phyloP scores from a whole-genome alignment of 225 moss, liverwort and hornwort genomes.

The Sphagnum contortum region DNA sequence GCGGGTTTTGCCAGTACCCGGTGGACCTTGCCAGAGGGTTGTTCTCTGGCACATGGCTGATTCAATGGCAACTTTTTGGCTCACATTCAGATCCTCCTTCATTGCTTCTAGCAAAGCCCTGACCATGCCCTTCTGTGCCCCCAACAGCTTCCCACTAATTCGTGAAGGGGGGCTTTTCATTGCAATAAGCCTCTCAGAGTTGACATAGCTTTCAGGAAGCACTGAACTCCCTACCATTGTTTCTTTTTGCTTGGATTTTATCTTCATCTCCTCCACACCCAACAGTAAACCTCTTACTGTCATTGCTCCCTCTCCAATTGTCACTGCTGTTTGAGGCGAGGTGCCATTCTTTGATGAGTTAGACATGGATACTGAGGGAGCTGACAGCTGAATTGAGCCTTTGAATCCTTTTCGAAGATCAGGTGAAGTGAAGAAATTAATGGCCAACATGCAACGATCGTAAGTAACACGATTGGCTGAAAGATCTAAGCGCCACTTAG shows the following conservation, averaged over 20 bases:
- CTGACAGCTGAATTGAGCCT: slow-evolving; percentile 24
- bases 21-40: slow-evolving; percentile 97
- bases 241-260: slow-evolving; percentile 15
- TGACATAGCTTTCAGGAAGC: slow-evolving; percentile 11
- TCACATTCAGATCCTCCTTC: slow-evolving; percentile 60
- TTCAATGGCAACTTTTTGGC: slow-evolving; percentile 75
- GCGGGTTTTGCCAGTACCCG: slow-evolving; percentile 93
- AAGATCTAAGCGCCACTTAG: slow-evolving; percentile 90
- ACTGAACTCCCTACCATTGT: slow-evolving; percentile 9
- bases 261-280: slow-evolving; percentile 44
- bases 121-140: slow-evolving; percentile 50
- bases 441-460: slow-evolving; percentile 79
- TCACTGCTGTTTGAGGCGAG: slow-evolving; percentile 24
- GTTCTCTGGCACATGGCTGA: slow-evolving; percentile 64
- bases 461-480: slow-evolving; percentile 81
- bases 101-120: slow-evolving; percentile 40
- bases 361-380: slow-evolving; percentile 10
- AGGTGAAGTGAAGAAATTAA: slow-evolving; percentile 73
- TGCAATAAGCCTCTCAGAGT: slow-evolving; percentile 38
- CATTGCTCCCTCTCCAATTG: slow-evolving; percentile 75
- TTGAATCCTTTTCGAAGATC: slow-evolving; percentile 60
- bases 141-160: slow-evolving; percentile 56
- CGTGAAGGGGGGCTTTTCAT: slow-evolving; percentile 55
- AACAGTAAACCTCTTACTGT: slow-evolving; percentile 68
- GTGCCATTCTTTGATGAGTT: slow-evolving; percentile 18